phyloP scores from a whole-genome alignment of 1,284 basidiomycete genomes.

The Apiotrichum montevideense region DNA sequence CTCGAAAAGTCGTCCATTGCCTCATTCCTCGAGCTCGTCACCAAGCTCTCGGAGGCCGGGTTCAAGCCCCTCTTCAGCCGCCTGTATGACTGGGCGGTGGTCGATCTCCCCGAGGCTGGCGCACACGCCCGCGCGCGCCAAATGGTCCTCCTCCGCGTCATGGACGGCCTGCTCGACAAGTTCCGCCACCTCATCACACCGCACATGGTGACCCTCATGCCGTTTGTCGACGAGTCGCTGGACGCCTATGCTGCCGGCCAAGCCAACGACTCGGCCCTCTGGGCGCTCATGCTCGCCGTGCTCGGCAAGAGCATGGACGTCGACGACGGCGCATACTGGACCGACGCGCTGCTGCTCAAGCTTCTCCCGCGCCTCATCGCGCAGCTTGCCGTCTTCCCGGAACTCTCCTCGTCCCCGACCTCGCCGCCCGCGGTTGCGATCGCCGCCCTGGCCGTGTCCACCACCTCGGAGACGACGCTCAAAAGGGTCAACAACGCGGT shows the following conservation, averaged over 20 bases:
- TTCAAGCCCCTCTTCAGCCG: conserved; percentile 91
- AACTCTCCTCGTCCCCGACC: conserved; percentile 8
- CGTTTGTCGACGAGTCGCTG: conserved; percentile 63
- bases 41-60: conserved; percentile 86
- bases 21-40: conserved; percentile 80
- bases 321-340: conserved; percentile 89
- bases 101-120: conserved; percentile 45
- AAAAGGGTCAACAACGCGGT: conserved; percentile 75
- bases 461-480: conserved; percentile 57
- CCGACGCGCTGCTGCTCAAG: conserved; percentile 66
- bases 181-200: conserved; percentile 90
- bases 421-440: conserved; percentile 48
- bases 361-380: conserved; percentile 57
- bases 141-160: conserved; percentile 66
- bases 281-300: conserved; percentile 60
- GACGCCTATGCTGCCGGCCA: conserved; percentile 49
- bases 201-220: conserved; percentile 72
- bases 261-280: conserved; percentile 49
- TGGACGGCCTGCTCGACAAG: conserved; percentile 66
- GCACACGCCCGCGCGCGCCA: conserved; percentile 47
- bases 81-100: conserved; percentile 91
- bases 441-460: conserved; percentile 55
- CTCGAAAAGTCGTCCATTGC: conserved; percentile 52
- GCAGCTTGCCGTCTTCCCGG: conserved; percentile 53
- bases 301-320: conserved; percentile 65